Evolutionary conservation across 1,139 yeast genomes (phyloP), one percentile per base, ranked within the genome.

Genomic region (Candida sanyaensis): DNA sequence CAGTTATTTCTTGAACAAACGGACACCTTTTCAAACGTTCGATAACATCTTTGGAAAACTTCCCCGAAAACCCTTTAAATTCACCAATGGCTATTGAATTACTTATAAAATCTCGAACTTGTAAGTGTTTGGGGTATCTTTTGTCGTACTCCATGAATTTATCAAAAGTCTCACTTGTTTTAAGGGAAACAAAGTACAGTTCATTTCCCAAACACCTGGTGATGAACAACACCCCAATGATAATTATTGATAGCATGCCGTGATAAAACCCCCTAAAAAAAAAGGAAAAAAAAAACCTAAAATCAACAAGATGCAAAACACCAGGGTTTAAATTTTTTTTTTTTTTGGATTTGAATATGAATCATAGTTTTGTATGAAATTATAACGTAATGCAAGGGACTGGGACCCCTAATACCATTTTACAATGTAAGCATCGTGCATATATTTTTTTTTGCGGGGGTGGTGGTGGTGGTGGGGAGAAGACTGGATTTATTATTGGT

Each of bases 51-150:
- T 70, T 62, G 5, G 84, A 68, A 56, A 86, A 80, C 37, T 79
- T 75, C 0, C 88, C 89, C 0, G 81, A 71, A 55, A 86, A 80
- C 0, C 87, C 91, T 54, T 78, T 80, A 57, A 85, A 84, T 21
- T 73, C 73, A 0, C 91, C 92, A 55, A 87, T 80, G 0, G 81
- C 70, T 50, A 80, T 75, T 7, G 77, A 66, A 38, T 70, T 68
- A 24, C 69, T 67, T 29, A 83, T 75, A 30, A 71, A 69, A 3
- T 78, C 72, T 46, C 75, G 68, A 21, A 82, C 67, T 53, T 77
- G 57, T 44, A 63, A 61, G 27, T 63, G 57, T 30, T 57, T 59
- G 0, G 76, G 73, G 48, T 63, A 64, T 11, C 57, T 60, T n/a
- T 60, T 28, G 40, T 78, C 82, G 46, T 63, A 65, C 5, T 61